Base-by-base conservation (phyloP, 306 rosid genomes). In the Echinosophora koreensis region DNA sequence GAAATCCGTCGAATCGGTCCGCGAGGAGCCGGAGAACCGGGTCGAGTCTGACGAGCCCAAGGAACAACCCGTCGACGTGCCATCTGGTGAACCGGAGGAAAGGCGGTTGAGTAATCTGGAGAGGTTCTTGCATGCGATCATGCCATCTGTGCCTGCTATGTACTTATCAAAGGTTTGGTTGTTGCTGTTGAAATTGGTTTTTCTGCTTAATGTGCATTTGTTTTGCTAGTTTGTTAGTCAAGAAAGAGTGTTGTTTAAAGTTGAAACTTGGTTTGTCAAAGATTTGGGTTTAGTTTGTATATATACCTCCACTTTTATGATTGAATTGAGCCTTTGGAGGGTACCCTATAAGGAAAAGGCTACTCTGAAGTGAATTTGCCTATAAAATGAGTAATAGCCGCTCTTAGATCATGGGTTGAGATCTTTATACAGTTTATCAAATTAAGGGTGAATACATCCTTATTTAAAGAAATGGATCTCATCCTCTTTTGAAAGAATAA, bases 111-210 rank as follows among this genome's bases (percentile, higher is more conserved):
- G 90, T 79, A 91, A 91, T 85, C 84, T 91, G 3, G 82, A 87
- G 46, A 93, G 87, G 74, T 82, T 91, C 77, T 76, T 89, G 83
- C 86, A 66, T 67, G 80, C 93, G 74, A 77, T 87, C 81, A 82
- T 84, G 66, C 96, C 96, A 0, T 80, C 86, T 47, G 90, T 91
- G 41, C 81, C 84, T 35, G 89, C 86, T 49, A 90, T 82, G 84
- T 62, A 59, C 44, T 81, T n/a, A 47, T 78, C 93, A 6, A 86
- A 91, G 91, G 96, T 91, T 86, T 60, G 3, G 22, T 10, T 44
- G 0, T 44, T 44, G 2, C 2, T 46, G 52, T 54, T 66, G 56
- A 34, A 65, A 35, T 52, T 62, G 4, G 14, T 41, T 41, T 32
- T 79, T 71, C 64, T 15, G 0, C 28, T 5, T n/a, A 32, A 44